Evolutionary conservation across 176 grass and related monocot species (phyloP).

Genomic region (Triticum timopheevii): DNA sequence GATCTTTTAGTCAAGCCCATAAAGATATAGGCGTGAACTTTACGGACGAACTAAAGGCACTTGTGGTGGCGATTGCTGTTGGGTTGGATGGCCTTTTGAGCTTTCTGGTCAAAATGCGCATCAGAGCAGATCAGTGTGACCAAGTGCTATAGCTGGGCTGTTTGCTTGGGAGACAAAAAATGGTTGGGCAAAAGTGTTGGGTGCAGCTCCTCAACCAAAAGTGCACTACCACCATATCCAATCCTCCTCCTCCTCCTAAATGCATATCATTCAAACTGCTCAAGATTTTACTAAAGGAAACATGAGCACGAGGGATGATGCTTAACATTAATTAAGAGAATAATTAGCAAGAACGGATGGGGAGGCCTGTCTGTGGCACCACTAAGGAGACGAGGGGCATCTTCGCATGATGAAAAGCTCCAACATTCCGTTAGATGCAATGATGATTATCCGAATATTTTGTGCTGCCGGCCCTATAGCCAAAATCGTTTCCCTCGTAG

Average conservation of each 20-base stretch:
- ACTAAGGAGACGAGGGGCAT: background rate
- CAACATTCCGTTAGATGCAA: slow-evolving; percentile 17
- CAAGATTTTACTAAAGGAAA: slow-evolving; percentile 15
- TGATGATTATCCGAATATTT: background rate
- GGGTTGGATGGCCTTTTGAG: slow-evolving; percentile 3
- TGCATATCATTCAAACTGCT: background rate
- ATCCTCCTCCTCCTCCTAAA: background rate
- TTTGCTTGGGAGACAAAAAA: slow-evolving; percentile 25
- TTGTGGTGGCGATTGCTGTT: slow-evolving; percentile 24
- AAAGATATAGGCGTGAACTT: slow-evolving; percentile 23
- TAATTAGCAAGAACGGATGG: background rate
- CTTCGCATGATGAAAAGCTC: background rate
- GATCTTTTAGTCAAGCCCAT: background rate
- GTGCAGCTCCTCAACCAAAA: slow-evolving; percentile 41
- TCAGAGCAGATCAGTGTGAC: slow-evolving; percentile 19
- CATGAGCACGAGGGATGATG: slow-evolving; percentile 12
- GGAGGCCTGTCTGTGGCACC: slow-evolving; percentile 8
- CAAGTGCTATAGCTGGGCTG: background rate
- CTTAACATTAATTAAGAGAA: slow-evolving; percentile 12
- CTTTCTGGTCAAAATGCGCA: slow-evolving; percentile 39
- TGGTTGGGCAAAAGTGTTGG: slow-evolving; percentile 29
- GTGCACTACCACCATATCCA: slow-evolving; percentile 22
- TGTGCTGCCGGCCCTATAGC: background rate
- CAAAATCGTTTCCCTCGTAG: background rate
- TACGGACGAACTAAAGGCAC: background rate